Evolutionary conservation across 768 basidiomycete species (phyloP).

Genomic region (Lactifluus subvellereus): DNA sequence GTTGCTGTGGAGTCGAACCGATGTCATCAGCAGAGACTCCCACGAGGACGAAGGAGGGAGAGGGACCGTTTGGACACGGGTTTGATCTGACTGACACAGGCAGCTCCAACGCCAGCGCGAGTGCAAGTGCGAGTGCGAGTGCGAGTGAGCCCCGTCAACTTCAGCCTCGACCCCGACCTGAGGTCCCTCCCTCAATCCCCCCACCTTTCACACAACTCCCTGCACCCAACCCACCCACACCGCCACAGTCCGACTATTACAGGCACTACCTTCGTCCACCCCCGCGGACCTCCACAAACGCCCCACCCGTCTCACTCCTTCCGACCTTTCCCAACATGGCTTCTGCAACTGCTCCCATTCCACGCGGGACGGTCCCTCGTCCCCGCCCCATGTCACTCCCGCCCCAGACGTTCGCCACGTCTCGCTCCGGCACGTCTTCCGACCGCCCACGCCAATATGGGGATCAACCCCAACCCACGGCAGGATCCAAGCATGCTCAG

Average conservation of each 20-base stretch:
- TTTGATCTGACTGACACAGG: too few relatives aligned
- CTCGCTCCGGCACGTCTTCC: slow-evolving; percentile 27
- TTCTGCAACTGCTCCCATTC: slow-evolving; percentile 18
- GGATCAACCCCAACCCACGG: slow-evolving; percentile 23
- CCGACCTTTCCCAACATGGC: slow-evolving; percentile 7
- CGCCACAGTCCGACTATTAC: not conserved
- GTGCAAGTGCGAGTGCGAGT: too few relatives aligned
- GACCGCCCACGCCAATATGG: slow-evolving; percentile 27
- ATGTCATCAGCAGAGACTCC: not conserved
- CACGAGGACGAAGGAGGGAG: too few relatives aligned
- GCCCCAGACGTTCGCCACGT: slow-evolving; percentile 45
- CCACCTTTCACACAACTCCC: slow-evolving; percentile 15
- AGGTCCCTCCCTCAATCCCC: slow-evolving; percentile 24
- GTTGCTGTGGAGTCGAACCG: not conserved
- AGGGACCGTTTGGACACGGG: too few relatives aligned
- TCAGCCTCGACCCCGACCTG: slow-evolving; percentile 28
- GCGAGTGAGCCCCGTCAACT: not conserved
- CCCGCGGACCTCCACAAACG: slow-evolving; percentile 27
- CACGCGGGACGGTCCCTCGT: slow-evolving; percentile 29
- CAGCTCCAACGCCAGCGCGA: too few relatives aligned
- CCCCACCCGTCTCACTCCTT: slow-evolving; percentile 32
- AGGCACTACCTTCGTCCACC: slow-evolving; percentile 20
- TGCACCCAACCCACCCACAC: slow-evolving; percentile 3
- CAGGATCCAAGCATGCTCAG: slow-evolving; percentile 7
- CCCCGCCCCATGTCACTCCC: slow-evolving; percentile 73